Conservation (phyloP, 2,329 filamentous ascomycete species). For the Trichoderma harzianum region DNA sequence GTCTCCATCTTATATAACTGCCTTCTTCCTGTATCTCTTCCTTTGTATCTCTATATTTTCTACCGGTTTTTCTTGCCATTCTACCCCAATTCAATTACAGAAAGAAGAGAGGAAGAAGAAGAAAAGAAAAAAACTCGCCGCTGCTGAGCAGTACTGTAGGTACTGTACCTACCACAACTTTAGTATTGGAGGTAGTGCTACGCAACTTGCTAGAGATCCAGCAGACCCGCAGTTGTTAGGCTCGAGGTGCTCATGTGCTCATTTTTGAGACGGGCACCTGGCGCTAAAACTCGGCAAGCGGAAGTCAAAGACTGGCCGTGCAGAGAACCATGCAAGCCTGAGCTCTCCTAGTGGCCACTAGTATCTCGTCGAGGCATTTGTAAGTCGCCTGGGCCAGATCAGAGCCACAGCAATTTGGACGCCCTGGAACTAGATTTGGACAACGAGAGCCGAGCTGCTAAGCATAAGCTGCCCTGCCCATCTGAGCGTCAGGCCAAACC, state of each 20-base stretch:
- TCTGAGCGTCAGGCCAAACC: neutral
- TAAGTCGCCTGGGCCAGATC: neutral
- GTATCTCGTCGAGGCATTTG: neutral
- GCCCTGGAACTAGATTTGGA: neutral
- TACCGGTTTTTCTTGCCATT: neutral
- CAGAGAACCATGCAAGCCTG: constrained; percentile 19
- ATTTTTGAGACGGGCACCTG: constrained; percentile 39
- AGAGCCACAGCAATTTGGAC: constrained; percentile 7
- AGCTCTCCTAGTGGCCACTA: constrained; percentile 2
- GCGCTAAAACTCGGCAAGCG: constrained; percentile 41
- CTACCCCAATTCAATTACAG: neutral
- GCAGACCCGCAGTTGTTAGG: constrained; percentile 38
- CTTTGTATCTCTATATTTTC: neutral
- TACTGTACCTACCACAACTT: neutral
- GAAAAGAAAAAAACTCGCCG: neutral
- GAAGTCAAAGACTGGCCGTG: constrained; percentile 29
- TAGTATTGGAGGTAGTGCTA: neutral
- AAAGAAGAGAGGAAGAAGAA: neutral
- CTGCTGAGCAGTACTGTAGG: neutral
- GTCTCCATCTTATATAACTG: neutral
- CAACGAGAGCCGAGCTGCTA: constrained; percentile 6
- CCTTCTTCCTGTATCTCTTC: neutral
- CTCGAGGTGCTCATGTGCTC: constrained; percentile 45
- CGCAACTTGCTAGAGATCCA: constrained; percentile 10
- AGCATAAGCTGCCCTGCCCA: constrained; percentile 4